Percentiles rank a stretch among this genome's conserved stretches.
These are phyloP conservation scores for Penicillium steckii DNA, from an alignment of 495 filamentous ascomycete genomes.

Conservation along the genomic window DNA sequence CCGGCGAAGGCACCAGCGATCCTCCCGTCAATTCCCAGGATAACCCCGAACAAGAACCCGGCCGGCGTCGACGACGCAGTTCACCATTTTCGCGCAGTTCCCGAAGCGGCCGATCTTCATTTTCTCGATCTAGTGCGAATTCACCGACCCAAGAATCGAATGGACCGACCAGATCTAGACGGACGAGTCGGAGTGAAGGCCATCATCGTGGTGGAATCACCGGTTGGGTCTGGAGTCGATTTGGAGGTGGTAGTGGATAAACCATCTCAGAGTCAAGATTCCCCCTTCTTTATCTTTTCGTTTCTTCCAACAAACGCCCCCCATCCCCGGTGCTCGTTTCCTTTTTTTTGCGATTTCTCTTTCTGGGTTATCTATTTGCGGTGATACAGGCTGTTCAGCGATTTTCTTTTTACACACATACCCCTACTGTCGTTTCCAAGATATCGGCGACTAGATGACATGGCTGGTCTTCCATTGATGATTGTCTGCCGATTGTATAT, in stretches of 20 bases:
- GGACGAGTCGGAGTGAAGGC: conserved; percentile 25
- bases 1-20: conserved; percentile 29
- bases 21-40: conserved; percentile 30
- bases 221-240: conserved; percentile 39
- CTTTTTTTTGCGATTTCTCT: background rate
- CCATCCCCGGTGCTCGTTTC: background rate
- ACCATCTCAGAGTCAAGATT: background rate
- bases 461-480: background rate
- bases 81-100: conserved; percentile 15
- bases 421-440: background rate
- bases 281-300: background rate
- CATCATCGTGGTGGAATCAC: conserved; percentile 28
- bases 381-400: background rate
- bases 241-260: conserved; percentile 26
- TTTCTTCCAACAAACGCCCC: background rate
- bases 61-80: conserved; percentile 15
- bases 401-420: background rate
- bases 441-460: too few species aligned
- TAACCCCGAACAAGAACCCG: conserved; percentile 23
- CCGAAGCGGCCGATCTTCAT: conserved; percentile 20
- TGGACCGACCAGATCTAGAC: conserved; percentile 8
- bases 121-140: conserved; percentile 7
- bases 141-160: conserved; percentile 9
- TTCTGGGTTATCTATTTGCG: too few species aligned
- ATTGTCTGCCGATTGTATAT: background rate